phyloP scores from a whole-genome alignment of 2,329 filamentous ascomycete species.

The Fusarium guadeloupense region DNA sequence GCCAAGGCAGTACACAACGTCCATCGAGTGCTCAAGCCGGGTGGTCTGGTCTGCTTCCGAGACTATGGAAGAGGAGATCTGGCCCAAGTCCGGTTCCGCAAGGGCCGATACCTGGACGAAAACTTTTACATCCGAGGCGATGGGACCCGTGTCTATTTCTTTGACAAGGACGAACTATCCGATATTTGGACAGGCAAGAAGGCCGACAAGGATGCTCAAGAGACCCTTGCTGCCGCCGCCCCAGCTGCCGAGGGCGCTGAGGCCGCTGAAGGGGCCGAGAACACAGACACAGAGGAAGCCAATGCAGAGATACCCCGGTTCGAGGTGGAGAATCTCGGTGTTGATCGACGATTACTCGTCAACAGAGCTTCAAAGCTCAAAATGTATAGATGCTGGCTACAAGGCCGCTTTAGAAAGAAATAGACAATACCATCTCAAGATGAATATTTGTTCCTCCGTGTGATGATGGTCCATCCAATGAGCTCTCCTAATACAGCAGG shows the following conservation, averaged over 20 bases:
- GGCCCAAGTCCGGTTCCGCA: conserved; percentile 96
- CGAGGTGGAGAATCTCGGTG: conserved; percentile 78
- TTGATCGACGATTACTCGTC: conserved; percentile 89
- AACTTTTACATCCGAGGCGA: conserved; percentile 98
- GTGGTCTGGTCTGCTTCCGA: conserved; percentile 92
- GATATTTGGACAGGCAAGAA: conserved; percentile 75
- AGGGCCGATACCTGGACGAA: conserved; percentile 90
- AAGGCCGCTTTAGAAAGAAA: conserved; percentile 81
- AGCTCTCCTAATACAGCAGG: conserved; percentile 50
- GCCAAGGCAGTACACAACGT: conserved; percentile 82
- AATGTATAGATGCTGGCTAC: conserved; percentile 98
- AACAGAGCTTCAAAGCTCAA: conserved; percentile 91
- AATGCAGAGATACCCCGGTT: conserved; percentile 58
- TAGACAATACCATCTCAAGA: conserved; percentile 47
- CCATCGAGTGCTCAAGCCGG: conserved; percentile 83
- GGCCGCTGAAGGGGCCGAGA: conserved; percentile 2
- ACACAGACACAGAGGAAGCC: conserved; percentile 26
- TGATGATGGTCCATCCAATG: background rate
- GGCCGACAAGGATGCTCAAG: conserved; percentile 28
- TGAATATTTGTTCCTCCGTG: background rate
- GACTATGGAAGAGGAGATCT: conserved; percentile 97
- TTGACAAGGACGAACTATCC: conserved; percentile 84
- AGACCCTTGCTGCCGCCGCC: background rate
- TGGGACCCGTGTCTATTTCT: conserved; percentile 97
- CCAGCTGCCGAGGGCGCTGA: conserved; percentile 6